Percentiles rank a stretch among this genome's conserved stretches.
Conservation (phyloP, 352 stramenopile genomes). For the Phytopythium cucurbitacearum region DNA sequence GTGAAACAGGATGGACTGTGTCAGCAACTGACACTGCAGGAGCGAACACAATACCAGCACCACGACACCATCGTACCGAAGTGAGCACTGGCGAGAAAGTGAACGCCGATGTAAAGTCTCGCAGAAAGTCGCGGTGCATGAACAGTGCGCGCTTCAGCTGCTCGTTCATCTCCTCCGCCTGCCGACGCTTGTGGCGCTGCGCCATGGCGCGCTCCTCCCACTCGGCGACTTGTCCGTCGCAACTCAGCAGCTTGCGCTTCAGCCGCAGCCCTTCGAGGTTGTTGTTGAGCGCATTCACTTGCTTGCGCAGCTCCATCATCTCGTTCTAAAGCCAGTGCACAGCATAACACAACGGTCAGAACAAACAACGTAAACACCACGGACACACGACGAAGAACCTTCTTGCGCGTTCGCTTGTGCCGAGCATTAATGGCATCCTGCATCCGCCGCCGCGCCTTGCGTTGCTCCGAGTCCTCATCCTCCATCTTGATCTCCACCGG, state of each 20-base stretch:
- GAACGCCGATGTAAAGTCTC: slow-evolving; percentile 27
- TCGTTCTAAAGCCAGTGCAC: slow-evolving; percentile 17
- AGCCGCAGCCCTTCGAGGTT: slow-evolving; percentile 43
- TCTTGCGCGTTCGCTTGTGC: slow-evolving; percentile 50
- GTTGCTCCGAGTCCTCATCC: slow-evolving; percentile 23
- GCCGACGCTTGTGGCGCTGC: slow-evolving; percentile 51
- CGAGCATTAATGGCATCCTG: slow-evolving; percentile 46
- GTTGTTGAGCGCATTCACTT: slow-evolving; percentile 36
- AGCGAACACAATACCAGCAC: neutral
- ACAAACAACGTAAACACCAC: neutral
- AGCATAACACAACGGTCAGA: too few species aligned
- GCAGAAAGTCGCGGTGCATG: slow-evolving; percentile 42
- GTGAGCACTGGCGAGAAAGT: slow-evolving; percentile 6
- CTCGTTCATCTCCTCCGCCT: slow-evolving; percentile 47
- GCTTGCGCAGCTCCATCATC: slow-evolving; percentile 40
- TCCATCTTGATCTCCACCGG: neutral
- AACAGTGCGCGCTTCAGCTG: slow-evolving; percentile 50
- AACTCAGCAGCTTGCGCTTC: slow-evolving; percentile 43
- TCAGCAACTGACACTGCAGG: neutral
- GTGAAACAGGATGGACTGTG: too few species aligned
- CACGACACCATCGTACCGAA: neutral
- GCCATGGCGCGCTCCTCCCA: slow-evolving; percentile 56
- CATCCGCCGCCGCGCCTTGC: slow-evolving; percentile 38
- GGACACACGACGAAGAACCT: slow-evolving; percentile 14
- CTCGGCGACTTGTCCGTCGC: slow-evolving; percentile 39